phyloP scores from a whole-genome alignment of 495 filamentous ascomycete genomes.

The Neurospora africana region DNA sequence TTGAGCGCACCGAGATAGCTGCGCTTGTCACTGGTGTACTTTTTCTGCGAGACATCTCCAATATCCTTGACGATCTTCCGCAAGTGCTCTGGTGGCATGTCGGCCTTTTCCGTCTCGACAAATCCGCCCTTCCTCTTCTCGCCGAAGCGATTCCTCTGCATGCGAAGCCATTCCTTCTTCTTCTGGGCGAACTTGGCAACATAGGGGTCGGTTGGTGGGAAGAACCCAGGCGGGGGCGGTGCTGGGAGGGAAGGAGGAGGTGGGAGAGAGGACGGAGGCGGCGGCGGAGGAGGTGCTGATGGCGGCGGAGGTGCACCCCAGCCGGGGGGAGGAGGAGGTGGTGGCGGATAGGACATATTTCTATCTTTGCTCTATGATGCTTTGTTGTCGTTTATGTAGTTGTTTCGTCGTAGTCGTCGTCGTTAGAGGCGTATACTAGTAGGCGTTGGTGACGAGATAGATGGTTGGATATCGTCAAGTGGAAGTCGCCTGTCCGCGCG shows the following conservation, averaged over 20 bases:
- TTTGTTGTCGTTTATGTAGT: background rate
- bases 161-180: conserved; percentile 96
- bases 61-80: conserved; percentile 98
- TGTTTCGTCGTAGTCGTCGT: conserved; percentile 1
- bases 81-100: conserved; percentile 97
- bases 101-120: conserved; percentile 94
- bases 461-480: background rate
- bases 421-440: background rate
- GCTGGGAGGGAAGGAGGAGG: conserved; percentile 54
- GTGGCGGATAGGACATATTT: conserved; percentile 61
- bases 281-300: conserved; percentile 59
- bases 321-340: conserved; percentile 49
- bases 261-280: conserved; percentile 63
- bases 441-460: background rate
- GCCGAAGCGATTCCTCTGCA: conserved; percentile 84
- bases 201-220: conserved; percentile 73
- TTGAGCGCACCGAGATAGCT: conserved; percentile 96
- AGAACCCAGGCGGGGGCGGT: conserved; percentile 83
- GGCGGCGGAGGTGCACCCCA: conserved; percentile 39
- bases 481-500: conserved; percentile 6
- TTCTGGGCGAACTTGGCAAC: conserved; percentile 94
- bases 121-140: conserved; percentile 96
- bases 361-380: conserved; percentile 15
- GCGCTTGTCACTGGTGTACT: conserved; percentile 97
- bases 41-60: conserved; percentile 98